A percentile compares a stretch with the other conserved stretches of the same genome.
Conservation (phyloP, 192 early-diverging fungal species). For the Coemansia biformis region DNA sequence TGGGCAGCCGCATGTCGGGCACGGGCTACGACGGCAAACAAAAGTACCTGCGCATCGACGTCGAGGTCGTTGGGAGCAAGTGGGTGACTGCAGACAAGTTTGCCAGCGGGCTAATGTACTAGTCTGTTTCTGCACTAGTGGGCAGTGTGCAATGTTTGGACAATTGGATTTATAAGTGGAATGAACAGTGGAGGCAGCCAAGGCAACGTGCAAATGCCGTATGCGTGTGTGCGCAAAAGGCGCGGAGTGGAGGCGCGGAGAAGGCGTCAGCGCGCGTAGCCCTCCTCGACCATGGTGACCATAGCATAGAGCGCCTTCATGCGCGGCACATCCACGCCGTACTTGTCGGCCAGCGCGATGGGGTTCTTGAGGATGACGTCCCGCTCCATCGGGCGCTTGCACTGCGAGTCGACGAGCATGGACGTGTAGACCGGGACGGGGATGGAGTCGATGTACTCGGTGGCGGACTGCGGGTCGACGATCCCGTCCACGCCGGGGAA, state of each 20-base stretch:
- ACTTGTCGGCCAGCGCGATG: conserved; percentile 34
- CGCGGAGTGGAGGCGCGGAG: too few relatives aligned
- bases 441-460: conserved; percentile 34
- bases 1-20: background rate
- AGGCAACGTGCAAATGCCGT: too few relatives aligned
- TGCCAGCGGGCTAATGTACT: conserved; percentile 36
- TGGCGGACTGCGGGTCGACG: conserved; percentile 34
- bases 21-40: conserved; percentile 1
- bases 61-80: conserved; percentile 62
- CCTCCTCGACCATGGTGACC: conserved; percentile 39
- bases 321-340: conserved; percentile 36
- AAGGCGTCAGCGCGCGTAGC: conserved; percentile 20
- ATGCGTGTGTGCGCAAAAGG: too few relatives aligned
- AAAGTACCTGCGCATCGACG: conserved; percentile 64
- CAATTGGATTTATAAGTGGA: too few relatives aligned
- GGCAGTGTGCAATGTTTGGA: too few relatives aligned
- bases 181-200: too few relatives aligned
- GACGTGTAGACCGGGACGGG: conserved; percentile 46
- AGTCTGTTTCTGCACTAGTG: too few relatives aligned
- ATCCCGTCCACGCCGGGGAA: conserved; percentile 46
- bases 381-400: conserved; percentile 46
- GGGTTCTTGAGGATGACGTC: conserved; percentile 49
- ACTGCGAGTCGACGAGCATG: conserved; percentile 48
- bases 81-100: conserved; percentile 51
- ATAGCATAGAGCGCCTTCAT: conserved; percentile 44